phyloP scores from a whole-genome alignment of 352 stramenopile genomes.

The Pythium insidiosum region DNA sequence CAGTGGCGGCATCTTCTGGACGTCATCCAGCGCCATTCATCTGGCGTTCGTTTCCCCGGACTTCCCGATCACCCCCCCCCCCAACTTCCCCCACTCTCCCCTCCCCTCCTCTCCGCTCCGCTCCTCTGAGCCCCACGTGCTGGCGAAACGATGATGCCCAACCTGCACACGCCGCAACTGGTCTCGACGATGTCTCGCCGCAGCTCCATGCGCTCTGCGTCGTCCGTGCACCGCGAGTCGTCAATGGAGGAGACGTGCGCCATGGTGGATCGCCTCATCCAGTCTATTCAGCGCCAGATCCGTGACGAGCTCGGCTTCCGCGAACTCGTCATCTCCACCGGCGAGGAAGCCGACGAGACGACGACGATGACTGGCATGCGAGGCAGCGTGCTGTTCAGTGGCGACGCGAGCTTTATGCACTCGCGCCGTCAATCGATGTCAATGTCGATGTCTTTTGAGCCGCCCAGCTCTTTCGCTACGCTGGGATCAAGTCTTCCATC shows the following conservation, averaged over 20 bases:
- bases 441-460: neutral
- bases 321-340: slow-evolving; percentile 55
- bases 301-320: slow-evolving; percentile 54
- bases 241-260: slow-evolving; percentile 52
- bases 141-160: slow-evolving; percentile 20
- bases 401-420: slow-evolving; percentile 10
- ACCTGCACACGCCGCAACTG: slow-evolving; percentile 27
- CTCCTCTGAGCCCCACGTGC: neutral
- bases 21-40: neutral
- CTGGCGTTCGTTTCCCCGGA: neutral
- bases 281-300: slow-evolving; percentile 47
- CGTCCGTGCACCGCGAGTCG: slow-evolving; percentile 19
- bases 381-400: slow-evolving; percentile 10
- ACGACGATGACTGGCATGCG: slow-evolving; percentile 17
- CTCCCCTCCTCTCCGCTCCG: neutral
- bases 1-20: too few relatives aligned
- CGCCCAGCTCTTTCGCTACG: neutral
- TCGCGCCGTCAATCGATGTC: slow-evolving; percentile 1
- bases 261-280: slow-evolving; percentile 63
- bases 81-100: neutral
- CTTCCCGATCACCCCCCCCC: too few relatives aligned
- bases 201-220: slow-evolving; percentile 21
- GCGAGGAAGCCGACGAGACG: slow-evolving; percentile 27
- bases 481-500: neutral
- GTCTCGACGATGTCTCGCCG: slow-evolving; percentile 24